Evolutionary conservation across 768 basidiomycete genomes (phyloP).

Genomic region (Boletus tylopilopsis): DNA sequence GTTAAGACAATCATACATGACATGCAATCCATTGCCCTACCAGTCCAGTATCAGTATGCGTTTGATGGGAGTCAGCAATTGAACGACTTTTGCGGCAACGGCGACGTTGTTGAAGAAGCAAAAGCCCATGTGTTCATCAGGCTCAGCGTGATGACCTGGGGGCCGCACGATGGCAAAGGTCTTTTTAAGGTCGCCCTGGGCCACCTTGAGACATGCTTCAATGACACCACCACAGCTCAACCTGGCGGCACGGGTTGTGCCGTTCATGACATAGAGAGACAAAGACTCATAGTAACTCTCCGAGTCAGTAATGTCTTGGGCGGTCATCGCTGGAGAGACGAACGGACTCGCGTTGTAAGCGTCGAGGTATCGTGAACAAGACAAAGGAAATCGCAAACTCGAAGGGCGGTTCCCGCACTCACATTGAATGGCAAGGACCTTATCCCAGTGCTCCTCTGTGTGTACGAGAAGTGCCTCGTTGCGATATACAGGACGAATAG

Average conservation of each 20-base stretch:
- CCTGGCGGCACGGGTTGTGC: conserved; percentile 79
- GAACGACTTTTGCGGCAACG: conserved; percentile 81
- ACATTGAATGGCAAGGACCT: conserved; percentile 82
- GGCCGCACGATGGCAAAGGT: conserved; percentile 94
- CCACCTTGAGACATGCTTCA: conserved; percentile 85
- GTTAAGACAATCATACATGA: conserved; percentile 1
- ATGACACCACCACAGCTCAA: conserved; percentile 95
- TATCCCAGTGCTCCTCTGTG: conserved; percentile 88
- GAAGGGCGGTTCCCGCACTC: conserved; percentile 32
- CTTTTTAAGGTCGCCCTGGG: conserved; percentile 74
- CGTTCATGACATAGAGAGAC: conserved; percentile 87
- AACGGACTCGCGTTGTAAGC: conserved; percentile 16
- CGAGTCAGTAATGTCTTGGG: conserved; percentile 71
- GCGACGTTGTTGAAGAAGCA: conserved; percentile 99
- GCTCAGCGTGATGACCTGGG: conserved; percentile 98
- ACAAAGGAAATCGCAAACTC: conserved; percentile 3
- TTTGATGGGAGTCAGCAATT: conserved; percentile 64
- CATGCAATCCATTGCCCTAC: conserved; percentile 45
- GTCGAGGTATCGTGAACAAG: not conserved
- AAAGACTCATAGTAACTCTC: conserved; percentile 84
- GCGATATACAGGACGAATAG: conserved; percentile 67
- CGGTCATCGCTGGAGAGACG: conserved; percentile 56
- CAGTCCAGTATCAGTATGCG: conserved; percentile 93
- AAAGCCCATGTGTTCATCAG: conserved; percentile 98
- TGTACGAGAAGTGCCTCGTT: conserved; percentile 89